These are phyloP conservation scores for Vanrija sp. DNA, from an alignment of 1,284 basidiomycete genomes.

Conservation along the genomic window DNA sequence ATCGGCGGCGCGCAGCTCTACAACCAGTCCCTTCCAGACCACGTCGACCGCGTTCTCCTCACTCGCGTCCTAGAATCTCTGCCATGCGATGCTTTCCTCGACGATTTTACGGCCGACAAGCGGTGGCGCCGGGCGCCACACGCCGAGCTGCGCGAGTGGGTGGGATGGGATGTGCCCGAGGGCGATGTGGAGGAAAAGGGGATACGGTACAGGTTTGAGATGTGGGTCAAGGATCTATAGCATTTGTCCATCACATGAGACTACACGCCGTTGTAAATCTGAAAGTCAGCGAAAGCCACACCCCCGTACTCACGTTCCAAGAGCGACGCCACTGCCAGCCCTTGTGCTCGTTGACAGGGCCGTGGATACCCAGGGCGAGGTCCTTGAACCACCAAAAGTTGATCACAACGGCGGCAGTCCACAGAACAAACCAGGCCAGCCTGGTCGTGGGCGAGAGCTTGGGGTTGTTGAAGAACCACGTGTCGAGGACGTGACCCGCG, in stretches of 20 bases:
- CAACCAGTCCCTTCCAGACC: conserved; percentile 58
- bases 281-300: not conserved
- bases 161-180: conserved; percentile 69
- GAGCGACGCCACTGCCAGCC: conserved; percentile 68
- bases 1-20: conserved; percentile 90
- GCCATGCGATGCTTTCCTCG: conserved; percentile 82
- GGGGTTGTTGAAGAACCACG: conserved; percentile 75
- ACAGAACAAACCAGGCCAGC: conserved; percentile 63
- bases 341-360: conserved; percentile 72
- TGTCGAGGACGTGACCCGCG: conserved; percentile 84
- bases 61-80: conserved; percentile 73
- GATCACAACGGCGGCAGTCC: conserved; percentile 60
- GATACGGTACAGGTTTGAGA: conserved; percentile 80
- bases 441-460: conserved; percentile 63
- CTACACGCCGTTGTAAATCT: conserved; percentile 26
- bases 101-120: conserved; percentile 58
- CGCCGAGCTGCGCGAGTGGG: conserved; percentile 65
- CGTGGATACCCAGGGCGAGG: conserved; percentile 82
- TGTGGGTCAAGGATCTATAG: conserved; percentile 61
- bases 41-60: conserved; percentile 75
- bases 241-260: conserved; percentile 7
- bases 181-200: conserved; percentile 76
- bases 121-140: conserved; percentile 62
- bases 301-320: conserved; percentile 39
- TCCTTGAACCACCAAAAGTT: conserved; percentile 94